These are phyloP conservation scores for Alternaria sp. DNA, from an alignment of 2,329 filamentous ascomycete species.

Conservation along the genomic window DNA sequence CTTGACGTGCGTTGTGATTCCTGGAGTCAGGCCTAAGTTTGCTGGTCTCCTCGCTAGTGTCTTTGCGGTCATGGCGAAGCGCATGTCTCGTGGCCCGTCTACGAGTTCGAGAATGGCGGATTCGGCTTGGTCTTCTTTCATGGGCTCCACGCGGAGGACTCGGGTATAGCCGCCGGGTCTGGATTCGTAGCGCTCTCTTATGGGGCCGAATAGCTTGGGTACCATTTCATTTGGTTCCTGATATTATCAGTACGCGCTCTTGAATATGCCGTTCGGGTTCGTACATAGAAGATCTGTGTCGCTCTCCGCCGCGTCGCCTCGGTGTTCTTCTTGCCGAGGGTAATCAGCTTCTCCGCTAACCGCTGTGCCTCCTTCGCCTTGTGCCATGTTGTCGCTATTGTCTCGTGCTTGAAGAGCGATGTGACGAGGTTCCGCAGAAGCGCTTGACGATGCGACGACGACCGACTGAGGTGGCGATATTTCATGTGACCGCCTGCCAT, in stretches of 20 bases:
- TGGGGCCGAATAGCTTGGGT: slow-evolving; percentile 85
- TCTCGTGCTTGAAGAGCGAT: slow-evolving; percentile 90
- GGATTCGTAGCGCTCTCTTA: slow-evolving; percentile 77
- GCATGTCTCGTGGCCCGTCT: slow-evolving; percentile 91
- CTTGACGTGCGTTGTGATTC: slow-evolving; percentile 78
- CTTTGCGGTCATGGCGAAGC: slow-evolving; percentile 91
- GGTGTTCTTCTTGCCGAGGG: slow-evolving; percentile 90
- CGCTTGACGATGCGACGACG: slow-evolving; percentile 86
- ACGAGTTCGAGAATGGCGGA: slow-evolving; percentile 94
- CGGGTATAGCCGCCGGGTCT: slow-evolving; percentile 94
- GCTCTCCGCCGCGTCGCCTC: slow-evolving; percentile 78
- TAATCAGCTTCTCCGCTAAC: slow-evolving; percentile 92
- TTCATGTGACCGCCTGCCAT: slow-evolving; percentile 90
- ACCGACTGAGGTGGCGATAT: slow-evolving; percentile 86
- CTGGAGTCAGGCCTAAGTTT: slow-evolving; percentile 66
- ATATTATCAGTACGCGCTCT: slow-evolving; percentile 17
- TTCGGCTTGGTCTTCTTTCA: slow-evolving; percentile 84
- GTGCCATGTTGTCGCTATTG: slow-evolving; percentile 91
- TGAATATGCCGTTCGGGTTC: slow-evolving; percentile 39
- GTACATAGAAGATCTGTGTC: slow-evolving; percentile 84
- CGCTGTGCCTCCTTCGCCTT: slow-evolving; percentile 98
- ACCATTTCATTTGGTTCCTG: slow-evolving; percentile 73
- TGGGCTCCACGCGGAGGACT: slow-evolving; percentile 88
- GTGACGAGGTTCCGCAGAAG: slow-evolving; percentile 95
- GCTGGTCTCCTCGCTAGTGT: slow-evolving; percentile 70